Evolutionary conservation across 2,329 filamentous ascomycete species (phyloP), one percentile per base, ranked within the genome.

Genomic region (Clarireedia hainanense): DNA sequence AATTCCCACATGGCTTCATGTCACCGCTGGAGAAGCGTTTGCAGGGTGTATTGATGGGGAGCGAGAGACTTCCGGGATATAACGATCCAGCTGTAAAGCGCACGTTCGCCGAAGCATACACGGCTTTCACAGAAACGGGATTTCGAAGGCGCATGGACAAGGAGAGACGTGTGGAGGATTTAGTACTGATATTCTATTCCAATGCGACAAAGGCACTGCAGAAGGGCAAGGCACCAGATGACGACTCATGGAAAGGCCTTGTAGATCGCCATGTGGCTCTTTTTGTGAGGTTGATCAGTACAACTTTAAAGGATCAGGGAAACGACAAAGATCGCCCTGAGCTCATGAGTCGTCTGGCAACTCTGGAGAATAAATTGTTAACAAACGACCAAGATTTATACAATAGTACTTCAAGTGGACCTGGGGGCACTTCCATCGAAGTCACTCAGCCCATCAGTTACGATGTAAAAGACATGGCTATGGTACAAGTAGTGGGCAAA

Each of bases 151-250:
- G 85, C 57, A 90, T 96, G 76, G 91, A 96, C 68, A 95, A 95
- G 73, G 92, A 96, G 71, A 83, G 92, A 60, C 86, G 92, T 67
- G 86, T 95, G 23, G 94, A 99, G 72, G 91, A 95, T 61, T 75
- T 97, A 51, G 84, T 99, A 51, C 79, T 99, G 63, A 96, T 97
- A 61, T 97, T 99, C 76, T 97, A 95, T 73, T 95, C 91, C 1
- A 88, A 89, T 60, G 91, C 94, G 6, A 95, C 90, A 47, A 95
- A 95, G 70, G 91, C 95, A 59, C 80, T 96, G 66, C 84, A 88
- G 71, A 89, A 89, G 70, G 81, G 86, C 52, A 88, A 88, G 71
- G 72, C 81, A 0, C 78, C 84, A 0, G 87, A 88, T 47, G 92
- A 97, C 70, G 90, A 95, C 69, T 81, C 83, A 52, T 96, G 90